These are phyloP conservation scores for Mucor irregularis DNA, from an alignment of 371 early-diverging fungal genomes.

Conservation along the genomic window DNA sequence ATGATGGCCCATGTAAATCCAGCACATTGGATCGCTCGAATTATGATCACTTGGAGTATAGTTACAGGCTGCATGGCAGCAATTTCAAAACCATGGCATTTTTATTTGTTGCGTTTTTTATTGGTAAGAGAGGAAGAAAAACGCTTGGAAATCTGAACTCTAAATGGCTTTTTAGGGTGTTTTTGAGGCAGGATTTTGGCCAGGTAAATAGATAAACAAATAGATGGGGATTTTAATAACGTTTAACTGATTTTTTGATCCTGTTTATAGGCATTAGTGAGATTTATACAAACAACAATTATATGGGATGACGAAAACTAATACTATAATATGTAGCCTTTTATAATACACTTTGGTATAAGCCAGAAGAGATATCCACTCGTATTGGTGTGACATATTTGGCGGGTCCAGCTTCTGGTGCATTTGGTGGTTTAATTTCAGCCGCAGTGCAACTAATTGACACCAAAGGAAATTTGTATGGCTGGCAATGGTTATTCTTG, in stretches of 20 bases:
- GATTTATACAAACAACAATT: neutral
- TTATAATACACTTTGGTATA: conserved; percentile 52
- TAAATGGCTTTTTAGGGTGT: conserved; percentile 19
- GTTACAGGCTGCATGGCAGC: conserved; percentile 52
- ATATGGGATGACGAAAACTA: no score
- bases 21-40: conserved; percentile 49
- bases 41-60: conserved; percentile 55
- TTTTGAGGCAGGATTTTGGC: conserved; percentile 58
- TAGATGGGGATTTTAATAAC: neutral
- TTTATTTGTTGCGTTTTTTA: conserved; percentile 48
- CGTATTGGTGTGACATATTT: conserved; percentile 49
- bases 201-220: conserved; percentile 27
- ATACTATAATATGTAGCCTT: conserved; percentile 27
- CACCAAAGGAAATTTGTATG: conserved; percentile 40
- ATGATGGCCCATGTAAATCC: conserved; percentile 53
- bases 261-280: conserved; percentile 29
- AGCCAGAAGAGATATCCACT: conserved; percentile 45
- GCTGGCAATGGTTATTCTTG: conserved; percentile 53
- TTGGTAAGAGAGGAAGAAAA: conserved; percentile 6
- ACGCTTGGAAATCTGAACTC: neutral
- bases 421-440: conserved; percentile 51
- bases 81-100: conserved; percentile 48
- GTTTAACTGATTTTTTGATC: neutral
- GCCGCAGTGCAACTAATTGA: conserved; percentile 49
- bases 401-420: conserved; percentile 51